Evolutionary conservation across 2,329 filamentous ascomycete genomes (phyloP), one percentile per base, ranked within the genome.

Genomic region (Arthrobotrys pseudoclavata): DNA sequence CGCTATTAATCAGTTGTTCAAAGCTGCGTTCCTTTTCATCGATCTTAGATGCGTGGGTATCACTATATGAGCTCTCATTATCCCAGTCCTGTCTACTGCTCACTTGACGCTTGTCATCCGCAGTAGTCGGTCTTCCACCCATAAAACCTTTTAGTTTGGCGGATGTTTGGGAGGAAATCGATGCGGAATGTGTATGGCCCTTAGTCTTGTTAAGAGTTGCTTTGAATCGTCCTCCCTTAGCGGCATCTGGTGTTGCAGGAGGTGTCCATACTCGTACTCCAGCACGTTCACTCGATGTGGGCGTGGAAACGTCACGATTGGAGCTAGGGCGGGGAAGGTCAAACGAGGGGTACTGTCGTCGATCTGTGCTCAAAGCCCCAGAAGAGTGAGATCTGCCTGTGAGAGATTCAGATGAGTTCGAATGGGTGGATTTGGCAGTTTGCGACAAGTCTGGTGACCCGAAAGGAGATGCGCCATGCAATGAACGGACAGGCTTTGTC

Each of bases 1-100:
- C 91, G 83, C 92, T 94, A 70, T 92, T 89, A 79, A 96, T 94
- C 62, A 95, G 86, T 80, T 94, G 88, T 82, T 96, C 92, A 81
- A 96, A 91, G 80, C 91, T 89, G 55, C 88, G 89, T 9, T 89
- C 88, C 60, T 91, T 88, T 72, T 90, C 88, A 53, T 89, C 88
- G 67, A 71, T 74, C 5, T 68, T 78, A 40, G 74, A 62, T 55
- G 67, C 40, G 15, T 78, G 74, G 3, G 85, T 84, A 4, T 84
- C 85, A 70, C 82, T 86, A 18, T 82, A 82, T 24, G 83, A 83
- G 80, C 86, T 87, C 15, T 76, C 66, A 18, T 91, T 89, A 79
- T 91, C 89, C 0, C 89, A 90, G 3, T 72, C 74, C 31, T 66
- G 61, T 12, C 61, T 63, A n/a, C 40, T 71, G 42, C 62, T 63